phyloP scores from a whole-genome alignment of 1,284 basidiomycete genomes.

The Xerocomus nothofagi region DNA sequence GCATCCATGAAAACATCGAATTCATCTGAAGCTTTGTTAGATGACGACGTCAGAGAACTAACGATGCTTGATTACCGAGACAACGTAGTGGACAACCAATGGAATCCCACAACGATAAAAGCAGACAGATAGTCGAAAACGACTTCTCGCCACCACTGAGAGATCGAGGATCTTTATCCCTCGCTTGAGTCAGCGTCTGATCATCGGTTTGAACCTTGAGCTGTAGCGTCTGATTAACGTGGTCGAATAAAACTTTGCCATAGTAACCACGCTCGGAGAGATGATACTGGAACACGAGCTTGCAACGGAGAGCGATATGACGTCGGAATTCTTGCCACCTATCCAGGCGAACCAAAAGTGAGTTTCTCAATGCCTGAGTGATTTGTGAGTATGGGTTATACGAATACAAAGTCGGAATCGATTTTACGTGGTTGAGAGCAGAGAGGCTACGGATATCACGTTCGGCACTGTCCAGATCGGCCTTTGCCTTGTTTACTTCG shows the following conservation, averaged over 20 bases:
- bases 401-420: neutral
- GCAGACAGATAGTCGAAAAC: constrained; percentile 92
- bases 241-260: constrained; percentile 85
- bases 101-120: constrained; percentile 94
- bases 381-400: constrained; percentile 5
- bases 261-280: constrained; percentile 85
- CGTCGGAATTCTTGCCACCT: constrained; percentile 88
- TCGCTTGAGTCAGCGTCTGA: constrained; percentile 60
- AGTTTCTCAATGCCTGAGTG: constrained; percentile 57
- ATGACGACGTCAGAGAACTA: neutral
- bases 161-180: constrained; percentile 77
- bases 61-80: constrained; percentile 61
- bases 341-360: constrained; percentile 62
- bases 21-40: constrained; percentile 53
- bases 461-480: constrained; percentile 55
- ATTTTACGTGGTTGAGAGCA: constrained; percentile 59
- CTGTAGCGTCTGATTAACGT: constrained; percentile 63
- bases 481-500: constrained; percentile 64
- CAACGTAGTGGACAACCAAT: constrained; percentile 94
- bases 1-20: constrained; percentile 98
- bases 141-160: constrained; percentile 96
- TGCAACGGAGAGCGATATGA: constrained; percentile 84
- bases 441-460: constrained; percentile 63
- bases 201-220: constrained; percentile 83
- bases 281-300: constrained; percentile 79